These are phyloP conservation scores for Trematosphaeria pertusa DNA, from an alignment of 2,329 filamentous ascomycete genomes.

Conservation along the genomic window DNA sequence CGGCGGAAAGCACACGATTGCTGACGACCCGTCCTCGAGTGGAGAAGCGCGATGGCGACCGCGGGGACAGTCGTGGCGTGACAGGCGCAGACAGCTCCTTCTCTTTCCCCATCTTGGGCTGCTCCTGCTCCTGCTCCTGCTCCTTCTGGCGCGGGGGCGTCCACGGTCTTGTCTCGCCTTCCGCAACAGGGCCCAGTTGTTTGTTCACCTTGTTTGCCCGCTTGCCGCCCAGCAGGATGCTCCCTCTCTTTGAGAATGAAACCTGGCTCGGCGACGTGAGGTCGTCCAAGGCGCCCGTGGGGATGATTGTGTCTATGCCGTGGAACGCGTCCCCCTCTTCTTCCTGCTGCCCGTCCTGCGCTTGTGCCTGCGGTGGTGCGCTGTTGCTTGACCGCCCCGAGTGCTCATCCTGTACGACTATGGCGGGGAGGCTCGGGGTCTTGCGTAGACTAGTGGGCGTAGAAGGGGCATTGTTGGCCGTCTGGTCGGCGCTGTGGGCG, in stretches of 20 bases:
- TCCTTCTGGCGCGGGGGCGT: constrained; percentile 22
- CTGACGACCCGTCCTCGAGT: constrained; percentile 41
- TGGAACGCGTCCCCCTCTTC: constrained; percentile 47
- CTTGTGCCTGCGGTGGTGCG: neutral
- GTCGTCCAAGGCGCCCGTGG: constrained; percentile 61
- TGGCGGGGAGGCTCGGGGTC: constrained; percentile 53
- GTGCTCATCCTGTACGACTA: constrained; percentile 53
- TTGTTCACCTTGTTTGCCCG: constrained; percentile 51
- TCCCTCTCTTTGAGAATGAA: constrained; percentile 67
- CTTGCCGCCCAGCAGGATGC: constrained; percentile 63
- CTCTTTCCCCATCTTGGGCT: constrained; percentile 6
- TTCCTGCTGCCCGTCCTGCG: constrained; percentile 3
- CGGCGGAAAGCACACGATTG: constrained; percentile 64
- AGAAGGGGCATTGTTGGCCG: constrained; percentile 31
- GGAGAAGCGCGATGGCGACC: constrained; percentile 47
- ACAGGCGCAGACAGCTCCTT: constrained; percentile 25
- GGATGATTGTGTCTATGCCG: constrained; percentile 63
- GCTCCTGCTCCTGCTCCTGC: constrained; percentile 21
- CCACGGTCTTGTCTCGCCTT: constrained; percentile 23
- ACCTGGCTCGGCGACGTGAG: constrained; percentile 59
- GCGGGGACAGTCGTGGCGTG: constrained; percentile 38
- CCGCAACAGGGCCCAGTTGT: constrained; percentile 32
- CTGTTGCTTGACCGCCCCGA: constrained; percentile 21
- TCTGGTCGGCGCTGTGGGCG: constrained; percentile 35
- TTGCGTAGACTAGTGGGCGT: constrained; percentile 41